Conservation (phyloP, 2,329 filamentous ascomycete species). For the Xylariaceae sp. region DNA sequence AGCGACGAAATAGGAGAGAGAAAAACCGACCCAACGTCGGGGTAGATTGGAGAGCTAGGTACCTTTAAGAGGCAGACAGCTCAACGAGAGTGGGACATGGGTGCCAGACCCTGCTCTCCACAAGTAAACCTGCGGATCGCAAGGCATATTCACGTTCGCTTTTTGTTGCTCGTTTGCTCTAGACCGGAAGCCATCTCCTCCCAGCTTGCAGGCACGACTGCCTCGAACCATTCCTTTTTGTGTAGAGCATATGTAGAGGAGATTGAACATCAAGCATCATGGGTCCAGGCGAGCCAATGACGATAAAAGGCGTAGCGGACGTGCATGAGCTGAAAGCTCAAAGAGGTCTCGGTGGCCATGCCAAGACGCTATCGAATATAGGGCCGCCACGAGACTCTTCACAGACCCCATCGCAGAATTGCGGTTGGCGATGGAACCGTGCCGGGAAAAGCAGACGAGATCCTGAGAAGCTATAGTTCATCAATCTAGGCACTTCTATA, state of each 20-base stretch:
- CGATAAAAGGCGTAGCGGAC: conserved; percentile 23
- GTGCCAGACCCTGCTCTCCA: conserved; percentile 3
- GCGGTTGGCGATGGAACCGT: conserved; percentile 12
- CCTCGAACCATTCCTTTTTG: conserved; percentile 32
- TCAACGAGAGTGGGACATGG: neutral
- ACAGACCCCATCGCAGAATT: too few species aligned
- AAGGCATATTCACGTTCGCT: conserved; percentile 28
- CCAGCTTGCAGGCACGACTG: conserved; percentile 22
- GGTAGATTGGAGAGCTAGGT: conserved; percentile 7
- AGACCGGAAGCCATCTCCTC: conserved; percentile 6
- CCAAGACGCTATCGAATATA: conserved; percentile 36
- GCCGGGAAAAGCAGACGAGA: neutral
- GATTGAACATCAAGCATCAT: conserved; percentile 37
- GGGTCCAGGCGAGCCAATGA: conserved; percentile 35
- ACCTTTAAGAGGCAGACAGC: conserved; percentile 22
- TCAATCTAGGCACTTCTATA: too few species aligned
- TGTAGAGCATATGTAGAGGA: conserved; percentile 23
- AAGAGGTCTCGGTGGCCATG: conserved; percentile 26
- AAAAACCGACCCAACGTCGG: conserved; percentile 10
- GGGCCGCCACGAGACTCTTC: conserved; percentile 30
- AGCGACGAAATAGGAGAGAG: conserved; percentile 15
- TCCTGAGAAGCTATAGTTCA: neutral
- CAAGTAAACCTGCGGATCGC: conserved; percentile 11
- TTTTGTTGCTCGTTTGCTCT: conserved; percentile 4
- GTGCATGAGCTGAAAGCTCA: conserved; percentile 46